phyloP scores from a whole-genome alignment of 2,329 filamentous ascomycete genomes.

The Orbilia blumenaviensis region DNA sequence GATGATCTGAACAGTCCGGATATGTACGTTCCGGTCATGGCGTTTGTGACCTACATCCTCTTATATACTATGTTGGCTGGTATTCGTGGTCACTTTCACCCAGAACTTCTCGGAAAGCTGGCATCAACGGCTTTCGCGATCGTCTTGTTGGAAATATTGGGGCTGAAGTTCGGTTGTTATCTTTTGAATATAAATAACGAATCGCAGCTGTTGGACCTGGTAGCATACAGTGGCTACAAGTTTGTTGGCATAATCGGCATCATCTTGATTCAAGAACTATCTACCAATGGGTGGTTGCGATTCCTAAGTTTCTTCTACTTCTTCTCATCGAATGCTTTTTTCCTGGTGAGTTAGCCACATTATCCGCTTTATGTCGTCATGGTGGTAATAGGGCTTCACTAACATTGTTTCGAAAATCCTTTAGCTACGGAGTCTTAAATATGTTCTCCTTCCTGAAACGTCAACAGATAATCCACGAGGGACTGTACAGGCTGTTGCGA shows the following conservation, averaged over 20 bases:
- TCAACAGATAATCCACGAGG: conserved; percentile 72
- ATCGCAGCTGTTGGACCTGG: conserved; percentile 88
- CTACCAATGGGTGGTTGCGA: conserved; percentile 76
- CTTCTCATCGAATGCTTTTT: conserved; percentile 92
- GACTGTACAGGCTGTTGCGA: conserved; percentile 74
- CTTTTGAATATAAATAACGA: conserved; percentile 92
- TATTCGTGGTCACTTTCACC: conserved; percentile 88
- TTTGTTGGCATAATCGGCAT: conserved; percentile 97
- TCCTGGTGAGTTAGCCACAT: conserved; percentile 72
- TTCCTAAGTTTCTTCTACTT: conserved; percentile 92
- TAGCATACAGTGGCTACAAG: conserved; percentile 98
- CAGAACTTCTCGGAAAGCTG: conserved; percentile 88
- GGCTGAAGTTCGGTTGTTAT: conserved; percentile 90
- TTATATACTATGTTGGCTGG: conserved; percentile 90
- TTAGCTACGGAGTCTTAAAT: conserved; percentile 91
- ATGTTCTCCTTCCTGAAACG: conserved; percentile 89
- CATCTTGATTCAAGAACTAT: conserved; percentile 65
- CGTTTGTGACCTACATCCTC: conserved; percentile 95
- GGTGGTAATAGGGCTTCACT: conserved; percentile 13
- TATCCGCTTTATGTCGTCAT: background rate
- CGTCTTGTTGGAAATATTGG: conserved; percentile 86
- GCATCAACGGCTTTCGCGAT: conserved; percentile 84
- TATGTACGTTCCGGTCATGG: conserved; percentile 99
- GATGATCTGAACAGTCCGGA: conserved; percentile 98
- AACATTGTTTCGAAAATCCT: conserved; percentile 5